phyloP scores from a whole-genome alignment of 108 stramenopile genomes.

The Epipyxis sp. region DNA sequence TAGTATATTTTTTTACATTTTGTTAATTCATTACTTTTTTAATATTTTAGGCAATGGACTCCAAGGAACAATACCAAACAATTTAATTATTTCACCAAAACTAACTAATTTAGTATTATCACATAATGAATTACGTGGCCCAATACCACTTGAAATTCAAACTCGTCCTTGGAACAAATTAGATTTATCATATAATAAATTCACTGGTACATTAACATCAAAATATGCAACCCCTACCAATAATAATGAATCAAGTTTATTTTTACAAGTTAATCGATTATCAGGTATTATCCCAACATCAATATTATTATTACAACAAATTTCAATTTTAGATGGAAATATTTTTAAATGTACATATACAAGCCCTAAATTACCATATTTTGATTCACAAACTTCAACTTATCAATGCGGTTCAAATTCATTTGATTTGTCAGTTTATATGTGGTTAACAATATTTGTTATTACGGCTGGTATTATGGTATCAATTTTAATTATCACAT shows the following conservation, averaged over 20 bases:
- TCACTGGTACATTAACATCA: background rate
- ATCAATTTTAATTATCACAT: no score
- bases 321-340: constrained; percentile 19
- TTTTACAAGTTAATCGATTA: constrained; percentile 6
- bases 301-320: background rate
- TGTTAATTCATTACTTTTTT: no score
- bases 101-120: background rate
- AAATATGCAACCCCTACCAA: background rate
- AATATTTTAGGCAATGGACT: background rate
- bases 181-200: constrained; percentile 11
- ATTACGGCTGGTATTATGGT: no score
- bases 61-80: background rate
- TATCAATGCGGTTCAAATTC: background rate
- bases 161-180: background rate
- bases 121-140: background rate
- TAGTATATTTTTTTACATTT: no score
- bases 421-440: no score
- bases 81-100: background rate
- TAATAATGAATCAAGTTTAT: background rate
- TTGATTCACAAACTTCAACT: background rate
- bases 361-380: background rate
- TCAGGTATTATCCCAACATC: background rate
- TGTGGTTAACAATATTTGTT: no score
- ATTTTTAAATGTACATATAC: background rate
- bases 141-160: background rate